phyloP scores from a whole-genome alignment of 768 basidiomycete genomes.

The Trametes gibbosa region DNA sequence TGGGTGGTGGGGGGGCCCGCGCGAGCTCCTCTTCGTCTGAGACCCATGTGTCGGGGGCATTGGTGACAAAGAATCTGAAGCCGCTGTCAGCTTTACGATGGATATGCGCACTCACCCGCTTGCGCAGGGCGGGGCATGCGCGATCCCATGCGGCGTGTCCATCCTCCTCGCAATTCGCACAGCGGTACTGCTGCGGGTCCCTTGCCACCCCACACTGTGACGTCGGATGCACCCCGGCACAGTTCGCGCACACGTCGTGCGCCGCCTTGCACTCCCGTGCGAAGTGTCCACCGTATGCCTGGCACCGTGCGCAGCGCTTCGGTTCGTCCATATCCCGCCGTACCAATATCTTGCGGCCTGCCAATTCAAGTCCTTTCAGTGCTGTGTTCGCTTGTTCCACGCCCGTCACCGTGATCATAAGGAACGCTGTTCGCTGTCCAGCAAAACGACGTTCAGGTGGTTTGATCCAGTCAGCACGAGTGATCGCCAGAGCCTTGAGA shows the following conservation, averaged over 20 bases:
- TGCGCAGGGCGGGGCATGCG: constrained; percentile 14
- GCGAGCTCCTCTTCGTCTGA: neutral
- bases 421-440: constrained; percentile 25
- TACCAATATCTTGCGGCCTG: neutral
- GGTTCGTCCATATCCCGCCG: neutral
- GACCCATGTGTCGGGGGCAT: neutral
- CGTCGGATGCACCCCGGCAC: neutral
- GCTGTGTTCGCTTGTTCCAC: constrained; percentile 25
- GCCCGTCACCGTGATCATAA: constrained; percentile 22
- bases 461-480: constrained; percentile 28
- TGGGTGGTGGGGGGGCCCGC: neutral
- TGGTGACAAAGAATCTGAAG: constrained; percentile 10
- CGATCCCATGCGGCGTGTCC: constrained; percentile 33
- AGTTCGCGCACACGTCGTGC: neutral
- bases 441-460: constrained; percentile 6
- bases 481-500: neutral
- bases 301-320: neutral
- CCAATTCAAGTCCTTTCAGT: neutral
- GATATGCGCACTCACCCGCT: neutral
- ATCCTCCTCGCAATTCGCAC: constrained; percentile 25
- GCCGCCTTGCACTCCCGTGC: too few relatives aligned
- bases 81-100: neutral
- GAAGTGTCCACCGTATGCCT: neutral
- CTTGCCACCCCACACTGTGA: neutral
- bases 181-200: constrained; percentile 4